These are phyloP conservation scores for Sporopachydermia lactativora DNA, from an alignment of 805 yeast genomes.

Conservation along the genomic window DNA sequence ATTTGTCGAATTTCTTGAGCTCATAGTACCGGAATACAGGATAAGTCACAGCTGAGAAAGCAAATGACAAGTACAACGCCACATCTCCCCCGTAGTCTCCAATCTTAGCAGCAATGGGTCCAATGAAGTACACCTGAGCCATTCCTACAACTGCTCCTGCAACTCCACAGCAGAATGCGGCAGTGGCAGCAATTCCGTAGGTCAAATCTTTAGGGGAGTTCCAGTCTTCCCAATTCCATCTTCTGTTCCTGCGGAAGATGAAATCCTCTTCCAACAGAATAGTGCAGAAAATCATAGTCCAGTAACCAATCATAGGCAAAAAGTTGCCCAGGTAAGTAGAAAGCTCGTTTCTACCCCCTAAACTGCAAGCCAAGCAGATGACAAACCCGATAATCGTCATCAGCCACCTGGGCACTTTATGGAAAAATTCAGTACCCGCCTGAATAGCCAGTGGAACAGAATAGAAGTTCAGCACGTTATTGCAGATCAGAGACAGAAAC, in stretches of 20 bases:
- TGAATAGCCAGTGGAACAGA: conserved; percentile 60
- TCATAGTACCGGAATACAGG: conserved; percentile 57
- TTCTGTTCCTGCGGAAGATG: conserved; percentile 37
- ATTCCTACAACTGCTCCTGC: conserved; percentile 79
- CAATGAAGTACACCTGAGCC: conserved; percentile 77
- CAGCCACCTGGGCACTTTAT: conserved; percentile 55
- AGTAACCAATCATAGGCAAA: conserved; percentile 71
- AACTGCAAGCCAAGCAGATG: conserved; percentile 44
- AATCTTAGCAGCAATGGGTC: conserved; percentile 50
- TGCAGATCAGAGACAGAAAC: conserved; percentile 52
- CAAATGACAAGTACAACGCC: conserved; percentile 72
- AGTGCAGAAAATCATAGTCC: conserved; percentile 62
- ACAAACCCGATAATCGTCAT: conserved; percentile 48
- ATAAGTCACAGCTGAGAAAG: conserved; percentile 48
- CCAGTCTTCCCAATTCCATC: conserved; percentile 69
- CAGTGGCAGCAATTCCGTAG: conserved; percentile 55
- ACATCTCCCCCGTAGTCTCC: conserved; percentile 68
- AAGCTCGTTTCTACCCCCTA: conserved; percentile 58
- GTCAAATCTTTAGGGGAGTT: conserved; percentile 46
- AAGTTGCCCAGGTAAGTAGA: conserved; percentile 54
- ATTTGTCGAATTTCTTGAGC: conserved; percentile 28
- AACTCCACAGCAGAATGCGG: conserved; percentile 54
- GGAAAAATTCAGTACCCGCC: conserved; percentile 32
- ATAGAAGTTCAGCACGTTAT: conserved; percentile 58
- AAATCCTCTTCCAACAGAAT: conserved; percentile 51